Conservation (phyloP, 2,329 filamentous ascomycete species). For the Phialophora chinensis region DNA sequence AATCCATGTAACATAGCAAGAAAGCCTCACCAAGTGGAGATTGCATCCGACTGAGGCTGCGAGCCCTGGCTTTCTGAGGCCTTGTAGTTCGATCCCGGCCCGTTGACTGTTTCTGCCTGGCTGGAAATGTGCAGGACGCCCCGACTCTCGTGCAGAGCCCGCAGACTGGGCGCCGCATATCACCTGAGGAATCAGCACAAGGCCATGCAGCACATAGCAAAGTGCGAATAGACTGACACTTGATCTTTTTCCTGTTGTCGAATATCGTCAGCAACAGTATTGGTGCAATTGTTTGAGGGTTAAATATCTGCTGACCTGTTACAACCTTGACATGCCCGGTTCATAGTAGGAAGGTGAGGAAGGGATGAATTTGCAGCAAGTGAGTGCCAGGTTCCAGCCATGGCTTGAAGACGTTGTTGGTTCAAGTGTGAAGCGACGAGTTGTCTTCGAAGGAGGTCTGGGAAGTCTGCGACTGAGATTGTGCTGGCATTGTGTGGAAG, state of each 20-base stretch:
- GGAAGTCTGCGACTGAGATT: neutral
- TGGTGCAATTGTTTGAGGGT: neutral
- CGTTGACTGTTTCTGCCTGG: slow-evolving; percentile 16
- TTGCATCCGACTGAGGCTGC: neutral
- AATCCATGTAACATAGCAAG: neutral
- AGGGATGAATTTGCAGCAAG: neutral
- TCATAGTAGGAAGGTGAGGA: slow-evolving; percentile 10
- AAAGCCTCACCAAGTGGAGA: neutral
- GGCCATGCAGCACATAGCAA: neutral
- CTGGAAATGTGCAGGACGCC: slow-evolving; percentile 20
- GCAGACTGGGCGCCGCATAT: slow-evolving; percentile 22
- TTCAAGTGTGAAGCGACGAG: neutral
- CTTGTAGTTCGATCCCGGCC: neutral
- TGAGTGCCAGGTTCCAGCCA: slow-evolving; percentile 3
- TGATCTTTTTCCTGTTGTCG: slow-evolving; percentile 22
- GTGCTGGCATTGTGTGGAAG: neutral
- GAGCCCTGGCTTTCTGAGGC: neutral
- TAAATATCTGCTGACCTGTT: slow-evolving; percentile 15
- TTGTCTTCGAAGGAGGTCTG: too few relatives aligned
- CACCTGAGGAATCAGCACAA: slow-evolving; percentile 7
- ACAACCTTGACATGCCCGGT: slow-evolving; percentile 24
- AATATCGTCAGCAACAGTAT: neutral
- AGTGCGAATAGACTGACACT: slow-evolving; percentile 7
- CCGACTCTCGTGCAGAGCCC: slow-evolving; percentile 23
- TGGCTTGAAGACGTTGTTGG: neutral